phyloP scores from a whole-genome alignment of 768 basidiomycete species.

The Lyophyllum semitale region DNA sequence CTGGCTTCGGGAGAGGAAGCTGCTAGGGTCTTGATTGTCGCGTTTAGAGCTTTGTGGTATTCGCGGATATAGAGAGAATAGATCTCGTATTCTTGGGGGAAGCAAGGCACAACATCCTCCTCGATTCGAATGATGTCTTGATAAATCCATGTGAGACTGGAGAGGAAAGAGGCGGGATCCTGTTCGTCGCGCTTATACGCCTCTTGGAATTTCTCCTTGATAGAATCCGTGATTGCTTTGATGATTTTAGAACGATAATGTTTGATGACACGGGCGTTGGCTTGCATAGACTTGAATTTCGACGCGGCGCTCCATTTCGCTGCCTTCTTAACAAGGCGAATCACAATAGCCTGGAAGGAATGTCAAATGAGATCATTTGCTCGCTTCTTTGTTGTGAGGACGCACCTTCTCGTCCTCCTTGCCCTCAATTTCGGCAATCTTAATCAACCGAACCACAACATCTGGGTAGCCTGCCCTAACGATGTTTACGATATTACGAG shows the following conservation, averaged over 20 bases:
- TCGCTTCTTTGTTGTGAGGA: not conserved
- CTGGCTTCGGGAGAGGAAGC: conserved; percentile 84
- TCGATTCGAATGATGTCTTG: conserved; percentile 94
- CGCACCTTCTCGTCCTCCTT: conserved; percentile 91
- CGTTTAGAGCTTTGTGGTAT: conserved; percentile 86
- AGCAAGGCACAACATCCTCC: conserved; percentile 85
- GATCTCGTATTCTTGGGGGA: conserved; percentile 92
- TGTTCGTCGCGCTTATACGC: conserved; percentile 63
- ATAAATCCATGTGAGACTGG: conserved; percentile 86
- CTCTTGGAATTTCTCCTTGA: conserved; percentile 68
- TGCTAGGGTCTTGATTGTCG: conserved; percentile 68
- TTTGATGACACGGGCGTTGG: conserved; percentile 90
- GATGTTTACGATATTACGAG: conserved; percentile 75
- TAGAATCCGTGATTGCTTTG: conserved; percentile 77
- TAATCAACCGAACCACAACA: conserved; percentile 90
- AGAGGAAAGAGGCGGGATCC: conserved; percentile 74
- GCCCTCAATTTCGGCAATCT: conserved; percentile 92
- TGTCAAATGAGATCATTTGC: not conserved
- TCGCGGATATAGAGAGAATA: conserved; percentile 80
- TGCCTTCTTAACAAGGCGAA: conserved; percentile 91
- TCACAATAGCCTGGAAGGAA: conserved; percentile 75
- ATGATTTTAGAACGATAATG: conserved; percentile 91
- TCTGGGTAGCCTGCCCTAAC: conserved; percentile 77
- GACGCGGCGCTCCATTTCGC: conserved; percentile 91
- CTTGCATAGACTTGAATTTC: conserved; percentile 92